Percentiles rank a stretch among this genome's conserved stretches.
Conservation (phyloP, 2,329 filamentous ascomycete species). For the Endoconidiophora polonica region DNA sequence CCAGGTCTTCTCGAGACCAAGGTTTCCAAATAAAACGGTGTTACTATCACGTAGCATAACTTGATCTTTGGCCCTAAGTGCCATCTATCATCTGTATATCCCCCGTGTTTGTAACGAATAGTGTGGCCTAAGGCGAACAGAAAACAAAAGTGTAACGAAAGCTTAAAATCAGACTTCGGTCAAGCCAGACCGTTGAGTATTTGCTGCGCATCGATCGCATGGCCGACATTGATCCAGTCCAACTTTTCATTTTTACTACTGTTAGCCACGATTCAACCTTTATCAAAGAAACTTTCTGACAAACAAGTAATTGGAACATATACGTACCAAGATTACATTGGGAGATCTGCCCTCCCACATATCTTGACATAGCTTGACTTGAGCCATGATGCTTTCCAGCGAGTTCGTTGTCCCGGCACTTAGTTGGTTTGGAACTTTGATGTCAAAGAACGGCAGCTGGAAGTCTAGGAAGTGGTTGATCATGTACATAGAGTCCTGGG, state of each 20-base stretch:
- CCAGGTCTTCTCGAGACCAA: too few relatives aligned
- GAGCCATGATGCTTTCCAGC: slow-evolving; percentile 14
- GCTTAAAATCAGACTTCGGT: background rate
- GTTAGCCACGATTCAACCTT: slow-evolving; percentile 13
- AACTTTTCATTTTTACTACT: slow-evolving; percentile 19
- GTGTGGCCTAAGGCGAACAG: too few relatives aligned
- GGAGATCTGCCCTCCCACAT: slow-evolving; percentile 16
- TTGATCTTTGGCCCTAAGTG: too few relatives aligned
- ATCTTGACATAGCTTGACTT: slow-evolving; percentile 18
- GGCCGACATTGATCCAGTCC: slow-evolving; percentile 26
- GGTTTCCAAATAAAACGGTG: too few relatives aligned
- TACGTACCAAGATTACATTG: slow-evolving; percentile 21
- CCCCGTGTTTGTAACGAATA: too few relatives aligned
- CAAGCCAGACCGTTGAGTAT: slow-evolving; percentile 7
- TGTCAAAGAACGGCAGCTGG: slow-evolving; percentile 17
- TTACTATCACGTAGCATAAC: too few relatives aligned
- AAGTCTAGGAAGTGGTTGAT: slow-evolving; percentile 26
- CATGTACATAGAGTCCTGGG: slow-evolving; percentile 24
- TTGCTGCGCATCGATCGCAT: slow-evolving; percentile 21
- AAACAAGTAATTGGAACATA: background rate
- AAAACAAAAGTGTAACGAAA: too few relatives aligned
- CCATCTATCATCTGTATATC: too few relatives aligned
- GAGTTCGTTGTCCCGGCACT: slow-evolving; percentile 13
- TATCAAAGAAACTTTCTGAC: background rate
- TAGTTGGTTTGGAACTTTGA: slow-evolving; percentile 16